Evolutionary conservation across 768 basidiomycete species (phyloP).

Genomic region (Kwoniella pini): DNA sequence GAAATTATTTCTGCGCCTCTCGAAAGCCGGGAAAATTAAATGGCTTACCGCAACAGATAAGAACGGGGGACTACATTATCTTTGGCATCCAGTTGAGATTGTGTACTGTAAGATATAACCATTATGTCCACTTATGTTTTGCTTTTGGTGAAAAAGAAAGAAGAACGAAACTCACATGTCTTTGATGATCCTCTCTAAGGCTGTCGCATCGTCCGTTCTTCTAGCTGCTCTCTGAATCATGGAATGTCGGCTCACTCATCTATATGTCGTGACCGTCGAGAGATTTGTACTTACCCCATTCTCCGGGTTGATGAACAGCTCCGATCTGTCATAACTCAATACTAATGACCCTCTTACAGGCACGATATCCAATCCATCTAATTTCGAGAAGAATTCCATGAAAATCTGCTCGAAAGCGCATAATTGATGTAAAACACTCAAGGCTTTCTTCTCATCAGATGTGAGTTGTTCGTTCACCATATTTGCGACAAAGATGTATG

Average conservation of each 20-base stretch:
- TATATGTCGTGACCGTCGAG: background rate
- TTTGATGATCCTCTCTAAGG: background rate
- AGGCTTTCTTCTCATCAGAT: background rate
- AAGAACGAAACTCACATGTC: background rate
- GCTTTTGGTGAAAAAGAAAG: background rate
- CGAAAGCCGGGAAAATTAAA: background rate
- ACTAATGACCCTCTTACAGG: slow-evolving; percentile 1
- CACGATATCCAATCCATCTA: background rate
- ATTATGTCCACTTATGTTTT: no score
- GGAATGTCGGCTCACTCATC: background rate
- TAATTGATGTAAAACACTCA: slow-evolving; percentile 2
- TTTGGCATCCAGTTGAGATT: background rate
- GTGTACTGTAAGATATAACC: background rate
- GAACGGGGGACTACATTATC: background rate
- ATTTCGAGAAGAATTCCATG: background rate
- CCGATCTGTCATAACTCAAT: background rate
- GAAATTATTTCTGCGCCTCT: background rate
- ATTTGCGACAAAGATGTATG: background rate
- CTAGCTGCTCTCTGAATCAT: slow-evolving; percentile 4
- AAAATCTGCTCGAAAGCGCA: slow-evolving; percentile 9
- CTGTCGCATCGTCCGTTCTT: background rate
- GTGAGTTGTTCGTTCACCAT: background rate
- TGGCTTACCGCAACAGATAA: background rate
- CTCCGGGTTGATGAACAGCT: background rate
- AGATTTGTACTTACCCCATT: background rate